Percentiles rank a stretch among this genome's conserved stretches.
Conservation (phyloP, 805 yeast species). For the Lipomyces sp. region DNA sequence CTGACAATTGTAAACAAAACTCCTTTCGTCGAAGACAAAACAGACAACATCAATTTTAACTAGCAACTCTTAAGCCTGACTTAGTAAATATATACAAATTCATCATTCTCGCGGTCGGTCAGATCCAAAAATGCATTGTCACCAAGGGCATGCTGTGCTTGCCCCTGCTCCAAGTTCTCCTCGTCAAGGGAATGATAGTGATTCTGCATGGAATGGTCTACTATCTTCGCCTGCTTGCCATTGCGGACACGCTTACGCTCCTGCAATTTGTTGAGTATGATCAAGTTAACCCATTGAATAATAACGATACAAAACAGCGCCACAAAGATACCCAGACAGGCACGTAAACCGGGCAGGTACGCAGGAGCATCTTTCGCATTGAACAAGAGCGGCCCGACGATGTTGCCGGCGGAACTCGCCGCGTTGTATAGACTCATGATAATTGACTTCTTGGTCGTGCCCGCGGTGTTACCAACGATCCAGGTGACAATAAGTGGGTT, state of each 20-base stretch:
- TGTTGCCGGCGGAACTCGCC: conserved; percentile 42
- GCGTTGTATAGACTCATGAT: conserved; percentile 36
- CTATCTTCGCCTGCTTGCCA: conserved; percentile 25
- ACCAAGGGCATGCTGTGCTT: conserved; percentile 9
- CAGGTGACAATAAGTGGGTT: conserved; percentile 38
- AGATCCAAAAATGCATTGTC: conserved; percentile 30
- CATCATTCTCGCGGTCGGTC: conserved; percentile 34
- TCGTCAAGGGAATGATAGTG: neutral
- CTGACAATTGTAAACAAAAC: too few species aligned
- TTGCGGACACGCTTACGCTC: conserved; percentile 18
- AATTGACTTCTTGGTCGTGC: conserved; percentile 41
- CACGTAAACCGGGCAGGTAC: conserved; percentile 47
- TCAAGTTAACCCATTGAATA: conserved; percentile 8
- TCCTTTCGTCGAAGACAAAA: too few species aligned
- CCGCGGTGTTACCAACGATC: conserved; percentile 45
- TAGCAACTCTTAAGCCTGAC: neutral
- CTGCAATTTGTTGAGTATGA: conserved; percentile 23
- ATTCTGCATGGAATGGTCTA: conserved; percentile 24
- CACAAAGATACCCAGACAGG: conserved; percentile 24
- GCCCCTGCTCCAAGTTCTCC: conserved; percentile 3
- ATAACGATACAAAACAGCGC: conserved; percentile 16
- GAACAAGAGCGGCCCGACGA: conserved; percentile 75
- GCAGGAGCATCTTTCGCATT: conserved; percentile 60
- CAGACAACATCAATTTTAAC: too few species aligned
- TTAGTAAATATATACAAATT: conserved; percentile 41